A percentile compares a stretch with the other conserved stretches of the same genome.
Conservation (phyloP, 441 rosid species). For the Adansonia gregorii region DNA sequence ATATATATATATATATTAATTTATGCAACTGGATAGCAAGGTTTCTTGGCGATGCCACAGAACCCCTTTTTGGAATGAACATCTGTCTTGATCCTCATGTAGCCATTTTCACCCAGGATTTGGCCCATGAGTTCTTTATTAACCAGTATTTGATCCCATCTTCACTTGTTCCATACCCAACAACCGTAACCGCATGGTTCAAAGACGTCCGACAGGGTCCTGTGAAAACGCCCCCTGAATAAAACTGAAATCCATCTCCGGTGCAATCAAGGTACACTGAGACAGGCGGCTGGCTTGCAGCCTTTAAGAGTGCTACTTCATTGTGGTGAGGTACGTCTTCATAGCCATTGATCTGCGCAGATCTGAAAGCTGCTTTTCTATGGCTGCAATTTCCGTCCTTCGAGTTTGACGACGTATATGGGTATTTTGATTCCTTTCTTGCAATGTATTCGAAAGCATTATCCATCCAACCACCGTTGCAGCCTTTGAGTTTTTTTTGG, state of each 20-base stretch:
- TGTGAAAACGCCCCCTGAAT: constrained; percentile 36
- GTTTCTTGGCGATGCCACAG: constrained; percentile 47
- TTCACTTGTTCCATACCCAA: constrained; percentile 43
- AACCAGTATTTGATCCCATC: constrained; percentile 50
- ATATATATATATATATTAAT: neutral
- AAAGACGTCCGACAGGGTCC: constrained; percentile 40
- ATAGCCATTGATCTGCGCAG: constrained; percentile 40
- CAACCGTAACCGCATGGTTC: constrained; percentile 44
- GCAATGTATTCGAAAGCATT: constrained; percentile 36
- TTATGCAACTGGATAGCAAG: constrained; percentile 43
- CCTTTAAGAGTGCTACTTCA: constrained; percentile 41
- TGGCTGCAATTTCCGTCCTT: constrained; percentile 26
- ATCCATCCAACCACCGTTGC: constrained; percentile 39
- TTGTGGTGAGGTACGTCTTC: constrained; percentile 41
- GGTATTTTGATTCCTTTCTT: constrained; percentile 37
- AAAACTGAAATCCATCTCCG: constrained; percentile 36
- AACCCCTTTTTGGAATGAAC: constrained; percentile 36
- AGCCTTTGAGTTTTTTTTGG: constrained; percentile 6
- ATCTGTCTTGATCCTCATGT: constrained; percentile 49
- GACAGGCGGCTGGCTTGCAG: constrained; percentile 48
- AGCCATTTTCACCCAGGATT: constrained; percentile 44
- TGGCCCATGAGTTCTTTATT: constrained; percentile 49
- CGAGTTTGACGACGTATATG: too few relatives aligned
- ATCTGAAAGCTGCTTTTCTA: neutral
- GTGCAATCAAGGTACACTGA: constrained; percentile 39